Conservation (phyloP, 2,329 filamentous ascomycete species). For the Talaromyces rugulosus region DNA sequence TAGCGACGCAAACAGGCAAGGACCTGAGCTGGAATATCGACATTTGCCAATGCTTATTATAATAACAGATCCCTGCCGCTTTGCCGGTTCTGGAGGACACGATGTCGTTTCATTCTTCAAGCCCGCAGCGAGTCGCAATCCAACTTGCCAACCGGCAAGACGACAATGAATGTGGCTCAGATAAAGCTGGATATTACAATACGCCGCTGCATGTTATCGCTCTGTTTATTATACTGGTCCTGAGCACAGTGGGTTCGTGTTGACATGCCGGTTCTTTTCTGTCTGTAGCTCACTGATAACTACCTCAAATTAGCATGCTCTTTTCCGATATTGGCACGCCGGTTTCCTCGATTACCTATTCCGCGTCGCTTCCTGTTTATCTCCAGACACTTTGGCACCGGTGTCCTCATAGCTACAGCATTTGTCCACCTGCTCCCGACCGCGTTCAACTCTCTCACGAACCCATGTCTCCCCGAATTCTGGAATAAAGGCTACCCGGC, state of each 20-base stretch:
- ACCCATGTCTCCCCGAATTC: constrained; percentile 67
- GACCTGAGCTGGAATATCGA: not conserved
- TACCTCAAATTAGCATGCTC: constrained; percentile 48
- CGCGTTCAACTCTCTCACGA: constrained; percentile 57
- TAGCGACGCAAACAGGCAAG: not conserved
- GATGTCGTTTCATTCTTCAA: not conserved
- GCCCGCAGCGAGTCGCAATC: not conserved
- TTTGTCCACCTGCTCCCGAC: constrained; percentile 61
- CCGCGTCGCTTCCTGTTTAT: constrained; percentile 57
- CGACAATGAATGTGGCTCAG: constrained; percentile 32
- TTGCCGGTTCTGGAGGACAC: not conserved
- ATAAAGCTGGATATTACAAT: constrained; percentile 51
- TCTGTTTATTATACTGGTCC: constrained; percentile 59
- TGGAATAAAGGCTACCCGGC: constrained; percentile 77
- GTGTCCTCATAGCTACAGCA: constrained; percentile 54
- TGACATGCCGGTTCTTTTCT: not conserved
- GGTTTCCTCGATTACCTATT: constrained; percentile 57
- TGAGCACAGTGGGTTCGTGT: constrained; percentile 43
- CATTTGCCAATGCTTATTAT: not conserved
- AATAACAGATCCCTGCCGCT: not conserved
- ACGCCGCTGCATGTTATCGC: constrained; percentile 65
- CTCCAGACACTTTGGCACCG: constrained; percentile 56
- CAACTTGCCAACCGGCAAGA: constrained; percentile 9
- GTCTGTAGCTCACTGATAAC: constrained; percentile 6
- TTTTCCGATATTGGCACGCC: constrained; percentile 57